Evolutionary conservation across 352 stramenopile species (phyloP), one percentile per base, ranked within the genome.

Genomic region (Phytophthora pluvialis): DNA sequence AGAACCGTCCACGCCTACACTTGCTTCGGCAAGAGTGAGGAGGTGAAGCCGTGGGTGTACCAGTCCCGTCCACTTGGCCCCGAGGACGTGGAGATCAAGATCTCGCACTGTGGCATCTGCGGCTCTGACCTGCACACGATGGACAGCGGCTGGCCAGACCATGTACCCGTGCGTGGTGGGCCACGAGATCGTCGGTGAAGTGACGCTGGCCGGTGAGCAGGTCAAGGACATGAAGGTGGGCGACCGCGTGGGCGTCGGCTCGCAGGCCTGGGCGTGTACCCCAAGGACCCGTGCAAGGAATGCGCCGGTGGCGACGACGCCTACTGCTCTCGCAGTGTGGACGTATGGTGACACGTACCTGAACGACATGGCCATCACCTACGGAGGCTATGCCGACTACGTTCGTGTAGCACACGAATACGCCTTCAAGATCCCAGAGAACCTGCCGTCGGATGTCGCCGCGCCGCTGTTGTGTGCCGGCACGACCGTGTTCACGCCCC

Each of bases 391-490:
- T 59, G 75, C 73, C 15, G 72, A 90, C 28, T 80, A 72, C 49
- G 80, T 97, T 33, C 86, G 89, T 13, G 75, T 93, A 3, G 44
- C 78, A 51, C 53, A 81, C 49, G 53, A 69, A 26, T 95, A 90
- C 67, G 81, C 84, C 0, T 81, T 97, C 51, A 59, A 66, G 56
- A 88, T 97, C 77, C 89, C 89, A 0, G 81, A 92, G 2, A 78
- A 58, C 48, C 76, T 97, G 31, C 61, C 73, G 12, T 80, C 87
- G 18, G 73, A 78, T 18, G 73, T 55, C 15, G 83, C 80, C 1
- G 87, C 82, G 3, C 80, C 86, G 26, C 60, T 97, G 38, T 59
- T 97, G 48, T 97, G 90, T 68, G 89, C 88, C n/a, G 90, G 89
- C 32, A 86, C 88, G 53, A 97, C 90, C 0, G 83, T 81, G 29